Conservation (phyloP, 2,329 filamentous ascomycete genomes). For the Colletotrichum shisoi region DNA sequence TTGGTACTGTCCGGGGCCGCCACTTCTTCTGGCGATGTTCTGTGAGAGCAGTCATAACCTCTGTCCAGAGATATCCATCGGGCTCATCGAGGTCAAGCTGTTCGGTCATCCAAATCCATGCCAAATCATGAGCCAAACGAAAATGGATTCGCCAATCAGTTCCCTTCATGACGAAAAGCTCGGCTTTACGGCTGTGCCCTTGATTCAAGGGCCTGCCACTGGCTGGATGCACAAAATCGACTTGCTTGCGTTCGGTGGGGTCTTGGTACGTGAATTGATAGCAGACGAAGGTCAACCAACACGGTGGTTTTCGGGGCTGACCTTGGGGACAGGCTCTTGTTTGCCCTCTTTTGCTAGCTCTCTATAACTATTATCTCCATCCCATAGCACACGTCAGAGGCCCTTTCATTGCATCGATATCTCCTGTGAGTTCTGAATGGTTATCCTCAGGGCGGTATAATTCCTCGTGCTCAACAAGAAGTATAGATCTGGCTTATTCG, state of each 20-base stretch:
- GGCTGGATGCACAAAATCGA: not conserved
- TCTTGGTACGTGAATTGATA: not conserved
- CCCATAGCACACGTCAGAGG: slow-evolving; percentile 19
- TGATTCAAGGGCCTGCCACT: not conserved
- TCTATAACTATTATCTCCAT: slow-evolving; percentile 23
- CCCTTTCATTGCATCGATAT: slow-evolving; percentile 14
- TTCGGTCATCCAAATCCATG: too few species aligned
- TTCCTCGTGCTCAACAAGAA: not conserved
- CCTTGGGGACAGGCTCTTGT: not conserved
- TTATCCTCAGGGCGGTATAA: rapidly evolving
- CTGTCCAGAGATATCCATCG: too few species aligned
- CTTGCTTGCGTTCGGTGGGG: not conserved
- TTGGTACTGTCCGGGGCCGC: too few species aligned
- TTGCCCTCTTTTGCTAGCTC: not conserved
- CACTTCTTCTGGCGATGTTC: too few species aligned
- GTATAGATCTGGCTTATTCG: slow-evolving; percentile 23
- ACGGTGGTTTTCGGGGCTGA: not conserved
- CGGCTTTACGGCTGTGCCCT: not conserved
- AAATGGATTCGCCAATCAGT: too few species aligned
- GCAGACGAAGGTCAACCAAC: not conserved
- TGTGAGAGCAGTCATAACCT: too few species aligned
- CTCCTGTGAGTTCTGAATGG: not conserved
- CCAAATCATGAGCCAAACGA: too few species aligned
- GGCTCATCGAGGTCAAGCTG: too few species aligned
- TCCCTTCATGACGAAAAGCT: not conserved